phyloP scores from a whole-genome alignment of 1,284 basidiomycete genomes.

The Trichosporon sp. region DNA sequence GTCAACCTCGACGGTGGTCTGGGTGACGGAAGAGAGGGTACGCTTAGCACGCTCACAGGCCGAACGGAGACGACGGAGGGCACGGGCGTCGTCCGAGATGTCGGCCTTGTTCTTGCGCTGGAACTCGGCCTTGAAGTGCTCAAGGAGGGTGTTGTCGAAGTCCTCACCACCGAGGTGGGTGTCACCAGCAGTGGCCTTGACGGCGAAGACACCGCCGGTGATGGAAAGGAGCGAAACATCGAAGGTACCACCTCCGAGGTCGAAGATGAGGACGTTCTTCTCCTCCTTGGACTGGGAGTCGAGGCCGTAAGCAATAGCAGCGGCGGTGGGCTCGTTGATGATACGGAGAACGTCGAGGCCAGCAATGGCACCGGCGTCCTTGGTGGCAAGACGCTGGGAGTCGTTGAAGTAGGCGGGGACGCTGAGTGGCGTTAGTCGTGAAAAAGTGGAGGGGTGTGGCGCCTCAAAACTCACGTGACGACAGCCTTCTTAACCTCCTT shows the following conservation, averaged over 20 bases:
- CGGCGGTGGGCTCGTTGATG: conserved; percentile 67
- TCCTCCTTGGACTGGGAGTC: conserved; percentile 79
- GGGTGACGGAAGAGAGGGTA: conserved; percentile 94
- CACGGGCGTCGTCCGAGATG: conserved; percentile 94
- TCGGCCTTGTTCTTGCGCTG: conserved; percentile 79
- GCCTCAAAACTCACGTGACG: conserved; percentile 58
- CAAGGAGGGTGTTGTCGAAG: conserved; percentile 96
- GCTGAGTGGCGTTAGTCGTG: conserved; percentile 57
- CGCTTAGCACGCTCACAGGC: conserved; percentile 99
- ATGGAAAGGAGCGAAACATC: conserved; percentile 69
- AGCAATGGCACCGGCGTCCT: conserved; percentile 66
- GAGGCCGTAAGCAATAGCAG: conserved; percentile 64
- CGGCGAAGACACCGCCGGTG: conserved; percentile 66
- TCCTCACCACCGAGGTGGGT: conserved; percentile 99
- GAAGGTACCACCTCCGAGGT: conserved; percentile 90
- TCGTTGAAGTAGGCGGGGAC: conserved; percentile 72
- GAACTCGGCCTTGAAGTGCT: conserved; percentile 72
- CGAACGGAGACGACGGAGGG: conserved; percentile 88
- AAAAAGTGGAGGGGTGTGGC: conserved; percentile 20
- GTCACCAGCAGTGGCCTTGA: conserved; percentile 86
- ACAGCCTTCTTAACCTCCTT: conserved; percentile 68
- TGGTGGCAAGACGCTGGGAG: conserved; percentile 68
- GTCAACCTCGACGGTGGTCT: conserved; percentile 99
- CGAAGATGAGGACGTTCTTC: conserved; percentile 99
- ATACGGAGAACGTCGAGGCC: conserved; percentile 69